Base-by-base conservation (phyloP, 1,139 yeast species). In the Debaryomyces sp. region DNA sequence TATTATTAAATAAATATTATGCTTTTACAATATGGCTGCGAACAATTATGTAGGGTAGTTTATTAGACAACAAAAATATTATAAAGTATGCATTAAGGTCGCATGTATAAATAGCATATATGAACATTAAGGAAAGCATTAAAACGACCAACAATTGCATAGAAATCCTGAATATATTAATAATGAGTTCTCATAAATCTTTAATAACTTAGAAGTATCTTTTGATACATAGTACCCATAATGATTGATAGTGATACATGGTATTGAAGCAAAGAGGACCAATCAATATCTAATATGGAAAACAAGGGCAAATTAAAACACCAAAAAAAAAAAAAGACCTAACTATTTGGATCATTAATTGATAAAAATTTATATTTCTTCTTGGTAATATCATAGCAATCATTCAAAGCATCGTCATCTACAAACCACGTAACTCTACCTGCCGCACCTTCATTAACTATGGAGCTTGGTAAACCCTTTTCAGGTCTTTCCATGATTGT, bases 361-460 rank as follows among this genome's bases (percentile, higher is more conserved):
- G 78, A 70, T 55, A 77, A 68, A 54, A 74, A 81, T 68, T 87
- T 87, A 70, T 87, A 87, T 68, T 85, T 84, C 70, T 85, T 87
- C 73, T 86, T 87, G 23, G 89, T 85, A 46, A 87, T 81, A 53
- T 76, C 81, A 63, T 82, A 84, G 52, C 88, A 87, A 59, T 92
- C 97, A 50, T 85, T 84, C 59, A 94, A 80, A 6, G 99, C 98
- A 59, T 89, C 97, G 61, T 90, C 90, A 68, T 94, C 99, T 41
- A 94, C 98, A 74, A 94, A 94, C 99, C 99, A 94, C 15, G 94
- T 83, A 8, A 94, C 97, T 70, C 88, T 88, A 29, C 98, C 98
- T 2, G 96, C 97, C 23, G 97, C 97, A 32, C 91, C 90, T 68
- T 91, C 98, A 66, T 92, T 92, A 53, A 94, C 97, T 50, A 94